Conservation (phyloP, 2,329 filamentous ascomycete species). For the Phaeosphaeria sp. region DNA sequence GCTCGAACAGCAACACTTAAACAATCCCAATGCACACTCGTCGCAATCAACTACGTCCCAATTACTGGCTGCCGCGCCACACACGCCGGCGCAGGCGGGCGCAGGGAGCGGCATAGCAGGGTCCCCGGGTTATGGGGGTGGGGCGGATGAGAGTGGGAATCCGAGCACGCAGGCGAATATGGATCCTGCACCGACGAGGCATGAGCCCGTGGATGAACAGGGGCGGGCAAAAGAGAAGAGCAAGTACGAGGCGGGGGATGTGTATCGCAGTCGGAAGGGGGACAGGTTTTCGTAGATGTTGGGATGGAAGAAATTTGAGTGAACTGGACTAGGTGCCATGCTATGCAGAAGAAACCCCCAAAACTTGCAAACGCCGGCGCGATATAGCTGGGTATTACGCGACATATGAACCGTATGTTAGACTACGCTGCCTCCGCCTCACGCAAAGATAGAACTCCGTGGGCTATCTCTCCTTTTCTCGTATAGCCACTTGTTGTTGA, state of each 20-base stretch:
- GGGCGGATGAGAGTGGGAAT: constrained; percentile 45
- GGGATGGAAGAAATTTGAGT: constrained; percentile 1
- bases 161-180: constrained; percentile 75
- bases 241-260: constrained; percentile 83
- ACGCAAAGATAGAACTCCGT: constrained; percentile 39
- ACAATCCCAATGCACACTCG: constrained; percentile 7
- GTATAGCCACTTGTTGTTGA: constrained; percentile 96
- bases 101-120: constrained; percentile 12
- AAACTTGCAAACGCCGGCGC: constrained; percentile 26
- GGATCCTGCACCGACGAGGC: constrained; percentile 86
- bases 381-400: constrained; percentile 44
- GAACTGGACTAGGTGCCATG: not conserved
- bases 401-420: constrained; percentile 16
- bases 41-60: constrained; percentile 15
- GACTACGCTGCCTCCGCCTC: not conserved
- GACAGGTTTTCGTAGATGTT: constrained; percentile 70
- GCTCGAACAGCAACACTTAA: constrained; percentile 32
- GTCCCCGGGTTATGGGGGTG: constrained; percentile 16
- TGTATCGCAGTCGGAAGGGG: constrained; percentile 80
- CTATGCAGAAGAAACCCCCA: constrained; percentile 7
- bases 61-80: constrained; percentile 14
- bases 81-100: constrained; percentile 12
- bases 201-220: constrained; percentile 74
- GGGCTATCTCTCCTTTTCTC: constrained; percentile 72
- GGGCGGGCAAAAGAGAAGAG: constrained; percentile 76